A percentile compares a stretch with the other conserved stretches of the same genome.
These are phyloP conservation scores for Coprinopsis marcescibilis DNA, from an alignment of 768 basidiomycete genomes.

Conservation along the genomic window DNA sequence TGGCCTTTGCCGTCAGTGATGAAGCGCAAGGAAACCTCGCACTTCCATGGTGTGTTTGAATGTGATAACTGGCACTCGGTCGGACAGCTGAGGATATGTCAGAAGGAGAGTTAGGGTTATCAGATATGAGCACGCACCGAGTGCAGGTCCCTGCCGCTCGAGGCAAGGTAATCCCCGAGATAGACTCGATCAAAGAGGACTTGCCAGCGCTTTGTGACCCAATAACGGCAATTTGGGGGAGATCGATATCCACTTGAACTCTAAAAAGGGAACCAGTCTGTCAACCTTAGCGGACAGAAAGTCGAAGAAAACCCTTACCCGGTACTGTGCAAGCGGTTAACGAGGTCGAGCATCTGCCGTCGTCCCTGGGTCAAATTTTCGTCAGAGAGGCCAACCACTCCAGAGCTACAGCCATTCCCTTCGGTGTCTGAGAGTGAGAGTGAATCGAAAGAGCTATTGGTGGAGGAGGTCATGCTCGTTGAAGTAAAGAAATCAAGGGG, in stretches of 20 bases:
- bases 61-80: conserved; percentile 50
- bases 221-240: conserved; percentile 72
- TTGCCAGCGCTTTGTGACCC: conserved; percentile 74
- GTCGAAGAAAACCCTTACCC: conserved; percentile 31
- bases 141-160: conserved; percentile 74
- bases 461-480: too few species aligned
- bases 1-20: conserved; percentile 34
- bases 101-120: conserved; percentile 17
- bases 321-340: conserved; percentile 47
- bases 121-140: conserved; percentile 37
- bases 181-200: conserved; percentile 71
- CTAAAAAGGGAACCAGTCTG: too few species aligned
- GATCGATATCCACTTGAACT: conserved; percentile 62
- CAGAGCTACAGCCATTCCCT: too few species aligned
- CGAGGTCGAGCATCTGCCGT: conserved; percentile 42
- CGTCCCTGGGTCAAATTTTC: conserved; percentile 29
- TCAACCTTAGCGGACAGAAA: background rate
- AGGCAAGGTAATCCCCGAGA: conserved; percentile 66
- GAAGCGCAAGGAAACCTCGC: conserved; percentile 42
- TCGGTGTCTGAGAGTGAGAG: too few species aligned
- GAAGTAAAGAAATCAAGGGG: too few species aligned
- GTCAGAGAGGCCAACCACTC: conserved; percentile 45
- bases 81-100: conserved; percentile 51
- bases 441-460: too few species aligned
- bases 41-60: conserved; percentile 40